Evolutionary conservation across 2,329 filamentous ascomycete species (phyloP).

Genomic region (Clonostachys sp.): DNA sequence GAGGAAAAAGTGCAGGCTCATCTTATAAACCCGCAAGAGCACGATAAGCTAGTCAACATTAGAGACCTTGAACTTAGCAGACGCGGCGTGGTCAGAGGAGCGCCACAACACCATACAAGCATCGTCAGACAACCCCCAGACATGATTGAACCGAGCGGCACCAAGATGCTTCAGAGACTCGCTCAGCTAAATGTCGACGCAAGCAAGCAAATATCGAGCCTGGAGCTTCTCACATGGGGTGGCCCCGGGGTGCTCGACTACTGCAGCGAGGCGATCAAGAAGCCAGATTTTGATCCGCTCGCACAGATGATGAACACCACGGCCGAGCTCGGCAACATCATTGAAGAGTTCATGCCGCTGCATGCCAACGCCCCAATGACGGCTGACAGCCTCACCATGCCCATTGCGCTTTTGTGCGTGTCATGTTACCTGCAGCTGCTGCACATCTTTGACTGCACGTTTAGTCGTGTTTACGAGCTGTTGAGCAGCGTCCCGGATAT

Average conservation of each 20-base stretch:
- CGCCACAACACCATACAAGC: no score
- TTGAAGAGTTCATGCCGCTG: conserved; percentile 6
- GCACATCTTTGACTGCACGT: conserved; percentile 5
- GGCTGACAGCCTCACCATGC: conserved; percentile 1
- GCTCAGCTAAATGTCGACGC: no score
- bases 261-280: conserved; percentile 3
- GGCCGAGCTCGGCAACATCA: conserved; percentile 3
- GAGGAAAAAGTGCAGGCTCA: no score
- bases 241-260: neutral
- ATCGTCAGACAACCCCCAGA: no score
- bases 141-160: no score
- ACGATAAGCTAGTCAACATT: no score
- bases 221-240: neutral
- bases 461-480: conserved; percentile 2
- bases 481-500: conserved; percentile 1
- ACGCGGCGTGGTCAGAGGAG: no score
- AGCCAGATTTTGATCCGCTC: conserved; percentile 2
- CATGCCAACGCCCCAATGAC: conserved; percentile 1
- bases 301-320: conserved; percentile 3
- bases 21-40: no score
- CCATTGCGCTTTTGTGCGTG: conserved; percentile 5
- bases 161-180: no score
- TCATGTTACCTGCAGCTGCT: conserved; percentile 6
- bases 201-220: no score
- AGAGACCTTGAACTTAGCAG: no score